These are phyloP conservation scores for Jatropha curcas DNA, from an alignment of 345 rosid genomes.

Conservation along the genomic window DNA sequence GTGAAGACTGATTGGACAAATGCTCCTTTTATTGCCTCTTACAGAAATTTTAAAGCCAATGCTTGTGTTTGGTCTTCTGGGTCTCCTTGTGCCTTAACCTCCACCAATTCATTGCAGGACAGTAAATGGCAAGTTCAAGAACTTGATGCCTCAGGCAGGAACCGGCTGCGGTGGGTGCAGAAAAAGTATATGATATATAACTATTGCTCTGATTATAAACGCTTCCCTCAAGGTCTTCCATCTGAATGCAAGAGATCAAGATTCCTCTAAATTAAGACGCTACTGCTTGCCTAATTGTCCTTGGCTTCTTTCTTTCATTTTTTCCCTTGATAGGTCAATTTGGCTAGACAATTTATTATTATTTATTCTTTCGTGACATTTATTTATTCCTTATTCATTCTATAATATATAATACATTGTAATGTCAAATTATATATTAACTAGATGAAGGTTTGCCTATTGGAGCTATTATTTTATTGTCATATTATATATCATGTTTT, in stretches of 20 bases:
- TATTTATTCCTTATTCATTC: too few relatives aligned
- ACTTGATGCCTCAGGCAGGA: constrained; percentile 6
- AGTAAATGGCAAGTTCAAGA: constrained; percentile 2
- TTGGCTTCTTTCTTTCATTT: too few relatives aligned
- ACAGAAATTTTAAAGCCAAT: constrained; percentile 5
- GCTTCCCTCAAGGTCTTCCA: constrained; percentile 13
- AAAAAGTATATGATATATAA: constrained; percentile 16
- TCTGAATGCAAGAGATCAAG: constrained; percentile 16
- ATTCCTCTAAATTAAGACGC: neutral
- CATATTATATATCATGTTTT: too few relatives aligned
- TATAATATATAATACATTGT: too few relatives aligned
- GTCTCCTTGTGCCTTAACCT: neutral
- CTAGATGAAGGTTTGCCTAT: too few relatives aligned
- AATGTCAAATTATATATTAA: too few relatives aligned
- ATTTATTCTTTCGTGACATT: too few relatives aligned
- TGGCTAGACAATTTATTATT: too few relatives aligned
- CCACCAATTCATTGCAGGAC: neutral
- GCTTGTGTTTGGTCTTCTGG: constrained; percentile 3
- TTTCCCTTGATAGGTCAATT: too few relatives aligned
- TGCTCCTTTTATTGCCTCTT: constrained; percentile 11
- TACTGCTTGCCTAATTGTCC: too few relatives aligned
- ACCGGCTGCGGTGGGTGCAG: constrained; percentile 15
- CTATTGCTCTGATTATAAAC: constrained; percentile 13
- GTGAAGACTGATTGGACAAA: constrained; percentile 21
- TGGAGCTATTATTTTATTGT: too few relatives aligned